Percentiles rank a stretch among this genome's conserved stretches.
Conservation (phyloP, 306 rosid genomes). For the Prunus salicina region DNA sequence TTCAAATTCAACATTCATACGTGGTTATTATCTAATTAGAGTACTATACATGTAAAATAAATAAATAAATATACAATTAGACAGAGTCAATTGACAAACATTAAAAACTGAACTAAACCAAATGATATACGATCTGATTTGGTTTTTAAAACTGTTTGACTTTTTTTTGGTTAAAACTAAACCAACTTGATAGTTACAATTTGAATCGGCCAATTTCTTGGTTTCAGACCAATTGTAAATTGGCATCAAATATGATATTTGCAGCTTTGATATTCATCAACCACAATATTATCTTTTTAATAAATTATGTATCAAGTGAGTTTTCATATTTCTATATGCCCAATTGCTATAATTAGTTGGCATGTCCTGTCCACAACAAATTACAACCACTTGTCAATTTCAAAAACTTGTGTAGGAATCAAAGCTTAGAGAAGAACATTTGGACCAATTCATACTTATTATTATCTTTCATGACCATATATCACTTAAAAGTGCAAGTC, state of each 20-base stretch:
- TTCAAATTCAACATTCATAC: too few species aligned
- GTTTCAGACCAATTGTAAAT: not conserved
- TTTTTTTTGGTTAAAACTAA: too few species aligned
- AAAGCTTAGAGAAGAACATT: not conserved
- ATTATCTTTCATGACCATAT: not conserved
- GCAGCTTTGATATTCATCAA: not conserved
- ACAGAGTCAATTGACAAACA: rapidly evolving
- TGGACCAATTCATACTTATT: not conserved
- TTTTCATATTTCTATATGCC: not conserved
- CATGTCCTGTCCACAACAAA: not conserved
- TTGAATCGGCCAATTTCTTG: too few species aligned
- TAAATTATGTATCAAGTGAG: not conserved
- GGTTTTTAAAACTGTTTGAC: too few species aligned
- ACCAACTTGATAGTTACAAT: too few species aligned
- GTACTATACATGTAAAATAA: too few species aligned
- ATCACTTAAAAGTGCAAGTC: not conserved
- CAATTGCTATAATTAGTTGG: not conserved
- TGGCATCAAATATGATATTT: not conserved
- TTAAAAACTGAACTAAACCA: too few species aligned
- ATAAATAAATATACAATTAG: too few species aligned
- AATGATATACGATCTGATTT: too few species aligned
- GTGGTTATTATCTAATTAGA: too few species aligned
- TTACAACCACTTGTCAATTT: not conserved
- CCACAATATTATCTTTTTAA: not conserved
- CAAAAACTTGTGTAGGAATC: not conserved